Evolutionary conservation across 495 filamentous ascomycete genomes (phyloP), one percentile per base, ranked within the genome.

Genomic region (Penicillium cosmopolitanum): DNA sequence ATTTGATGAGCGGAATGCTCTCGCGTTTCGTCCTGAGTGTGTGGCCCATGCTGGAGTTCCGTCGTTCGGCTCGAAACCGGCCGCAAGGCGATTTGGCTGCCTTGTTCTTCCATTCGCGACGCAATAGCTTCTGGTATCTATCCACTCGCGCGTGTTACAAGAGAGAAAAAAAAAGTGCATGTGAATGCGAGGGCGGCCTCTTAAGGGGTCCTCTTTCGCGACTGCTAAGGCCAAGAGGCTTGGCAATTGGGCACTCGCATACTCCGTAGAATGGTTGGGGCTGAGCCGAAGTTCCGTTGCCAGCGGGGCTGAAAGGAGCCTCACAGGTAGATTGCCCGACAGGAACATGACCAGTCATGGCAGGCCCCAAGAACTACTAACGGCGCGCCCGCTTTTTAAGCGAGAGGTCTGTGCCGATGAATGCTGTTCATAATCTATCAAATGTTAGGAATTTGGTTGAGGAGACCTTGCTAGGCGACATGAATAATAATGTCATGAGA

Each of bases 11-110:
- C 36, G 10, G 36, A 12, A 38, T 38, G 36, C 36, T 44, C 12
- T 44, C 4, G 15, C 42, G 2, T n/a, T 44, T 16, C 15, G 15
- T 19, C 7, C 6, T 44, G 42, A 13, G 7, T n/a, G 42, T 44
- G 15, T 10, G 42, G 42, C 5, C 12, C 9, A 16, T 16, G 2
- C 16, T 44, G 12, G 8, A 16, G 3, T 44, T 16, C 42, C 15
- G n/a, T 19, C n/a, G 42, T n/a, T 16, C 42, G 42, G 7, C 42
- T 44, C 8, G 42, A 44, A 19, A 44, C 16, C 42, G 42, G 12
- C 42, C n/a, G 42, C 10, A 44, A 44, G 42, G 42, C 42, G n/a
- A 44, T 44, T 44, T 44, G 42, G n/a, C 42, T 44, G 15, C 15
- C 15, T 2, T n/a, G 36, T 3, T n/a, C 36, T n/a, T 40, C 36